Conservation (phyloP, 176 grass and related monocot genomes). For the Raddia distichophylla region DNA sequence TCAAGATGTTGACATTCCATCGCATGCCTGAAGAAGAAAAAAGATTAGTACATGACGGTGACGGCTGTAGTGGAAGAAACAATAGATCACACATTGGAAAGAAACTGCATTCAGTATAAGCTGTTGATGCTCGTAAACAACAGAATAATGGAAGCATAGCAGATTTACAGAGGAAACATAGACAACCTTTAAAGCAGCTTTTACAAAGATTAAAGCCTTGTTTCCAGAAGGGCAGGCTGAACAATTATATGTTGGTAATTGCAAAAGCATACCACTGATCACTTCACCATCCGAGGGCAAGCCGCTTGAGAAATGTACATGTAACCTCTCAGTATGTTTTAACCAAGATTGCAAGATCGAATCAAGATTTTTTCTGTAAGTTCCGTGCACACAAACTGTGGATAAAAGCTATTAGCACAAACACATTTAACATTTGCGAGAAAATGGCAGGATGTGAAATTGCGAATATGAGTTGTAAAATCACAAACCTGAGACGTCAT, state of each 20-base stretch:
- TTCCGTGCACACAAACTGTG: constrained; percentile 88
- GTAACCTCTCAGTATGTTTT: constrained; percentile 75
- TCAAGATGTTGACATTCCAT: constrained; percentile 70
- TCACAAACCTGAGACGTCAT: constrained; percentile 67
- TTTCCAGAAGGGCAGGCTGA: constrained; percentile 11
- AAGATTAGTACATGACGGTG: background rate
- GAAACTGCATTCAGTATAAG: background rate
- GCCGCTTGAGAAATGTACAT: constrained; percentile 89
- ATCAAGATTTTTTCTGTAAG: constrained; percentile 75
- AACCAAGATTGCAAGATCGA: constrained; percentile 79
- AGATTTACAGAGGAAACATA: constrained; percentile 6
- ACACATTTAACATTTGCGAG: background rate
- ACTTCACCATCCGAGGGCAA: constrained; percentile 74
- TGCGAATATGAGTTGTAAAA: background rate
- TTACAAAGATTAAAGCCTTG: background rate
- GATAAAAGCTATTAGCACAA: constrained; percentile 43
- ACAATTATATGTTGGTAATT: background rate
- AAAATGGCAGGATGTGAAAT: background rate
- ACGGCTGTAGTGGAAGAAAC: background rate
- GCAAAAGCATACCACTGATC: constrained; percentile 67
- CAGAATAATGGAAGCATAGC: background rate
- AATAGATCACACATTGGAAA: background rate
- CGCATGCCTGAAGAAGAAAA: constrained; percentile 65
- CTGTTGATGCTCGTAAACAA: background rate
- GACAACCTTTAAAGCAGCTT: background rate